A percentile compares a stretch with the other conserved stretches of the same genome.
phyloP scores from a whole-genome alignment of 441 rosid species.

The Croton setiger region DNA sequence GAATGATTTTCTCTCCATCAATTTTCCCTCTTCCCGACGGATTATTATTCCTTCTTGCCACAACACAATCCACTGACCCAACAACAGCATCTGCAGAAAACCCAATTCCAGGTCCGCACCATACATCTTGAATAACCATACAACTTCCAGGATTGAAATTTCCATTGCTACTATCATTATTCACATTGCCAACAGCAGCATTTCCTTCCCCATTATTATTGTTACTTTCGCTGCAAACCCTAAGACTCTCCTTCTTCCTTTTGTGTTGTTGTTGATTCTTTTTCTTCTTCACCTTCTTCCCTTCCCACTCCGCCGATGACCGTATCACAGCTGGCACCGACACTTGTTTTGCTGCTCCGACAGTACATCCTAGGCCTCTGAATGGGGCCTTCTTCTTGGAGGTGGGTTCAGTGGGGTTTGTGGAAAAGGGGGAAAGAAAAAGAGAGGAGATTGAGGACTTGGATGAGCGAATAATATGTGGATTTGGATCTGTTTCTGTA shows the following conservation, averaged over 20 bases:
- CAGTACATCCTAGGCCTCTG: slow-evolving; percentile 71
- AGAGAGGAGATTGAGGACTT: slow-evolving; percentile 38
- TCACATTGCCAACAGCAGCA: background rate
- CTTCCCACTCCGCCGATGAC: slow-evolving; percentile 78
- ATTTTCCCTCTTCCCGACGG: slow-evolving; percentile 59
- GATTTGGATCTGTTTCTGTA: slow-evolving; percentile 31
- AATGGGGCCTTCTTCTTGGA: slow-evolving; percentile 54
- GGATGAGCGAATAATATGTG: slow-evolving; percentile 41
- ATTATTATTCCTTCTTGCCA: slow-evolving; percentile 51
- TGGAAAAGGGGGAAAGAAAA: slow-evolving; percentile 26
- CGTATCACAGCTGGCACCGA: slow-evolving; percentile 79
- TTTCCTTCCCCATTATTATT: slow-evolving; percentile 17
- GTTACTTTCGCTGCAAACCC: slow-evolving; percentile 23
- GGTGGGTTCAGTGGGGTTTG: slow-evolving; percentile 21
- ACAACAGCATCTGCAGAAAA: slow-evolving; percentile 54
- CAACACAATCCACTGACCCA: slow-evolving; percentile 64
- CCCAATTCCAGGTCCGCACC: slow-evolving; percentile 86
- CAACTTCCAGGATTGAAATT: slow-evolving; percentile 34
- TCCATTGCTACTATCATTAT: slow-evolving; percentile 22
- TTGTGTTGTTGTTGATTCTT: slow-evolving; percentile 39
- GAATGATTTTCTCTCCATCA: slow-evolving; percentile 51
- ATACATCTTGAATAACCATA: slow-evolving; percentile 57
- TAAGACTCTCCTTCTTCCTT: slow-evolving; percentile 35
- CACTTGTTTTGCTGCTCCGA: slow-evolving; percentile 72
- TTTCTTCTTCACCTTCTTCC: slow-evolving; percentile 42